A percentile compares a stretch with the other conserved stretches of the same genome.
Conservation (phyloP, 768 basidiomycete species). For the Tulasnella calospora region DNA sequence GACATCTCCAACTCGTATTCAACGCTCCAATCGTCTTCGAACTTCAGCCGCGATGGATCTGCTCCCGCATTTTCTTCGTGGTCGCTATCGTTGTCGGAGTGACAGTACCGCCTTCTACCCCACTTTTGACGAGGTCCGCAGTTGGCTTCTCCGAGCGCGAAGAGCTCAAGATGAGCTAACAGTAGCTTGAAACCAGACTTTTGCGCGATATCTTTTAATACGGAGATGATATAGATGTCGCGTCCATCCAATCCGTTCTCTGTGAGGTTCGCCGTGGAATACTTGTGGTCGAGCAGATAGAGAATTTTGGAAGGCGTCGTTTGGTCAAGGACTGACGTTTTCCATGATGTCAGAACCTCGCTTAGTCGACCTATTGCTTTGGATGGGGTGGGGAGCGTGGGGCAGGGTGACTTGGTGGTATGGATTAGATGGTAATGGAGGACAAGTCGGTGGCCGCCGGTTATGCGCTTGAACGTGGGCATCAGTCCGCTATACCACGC, state of each 20-base stretch:
- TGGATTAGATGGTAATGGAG: not conserved
- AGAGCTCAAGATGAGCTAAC: not conserved
- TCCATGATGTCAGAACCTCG: not conserved
- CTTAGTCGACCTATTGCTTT: not conserved
- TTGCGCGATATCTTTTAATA: not conserved
- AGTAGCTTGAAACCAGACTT: not conserved
- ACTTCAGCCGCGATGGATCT: not conserved
- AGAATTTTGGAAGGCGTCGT: not conserved
- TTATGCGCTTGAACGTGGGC: not conserved
- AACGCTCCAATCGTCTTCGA: not conserved
- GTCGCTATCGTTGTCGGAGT: not conserved
- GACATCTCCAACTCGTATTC: not conserved
- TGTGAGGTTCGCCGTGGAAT: not conserved
- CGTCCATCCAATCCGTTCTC: not conserved
- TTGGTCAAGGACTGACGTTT: not conserved
- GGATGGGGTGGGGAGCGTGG: not conserved
- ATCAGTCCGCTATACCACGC: not conserved
- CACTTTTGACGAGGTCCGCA: not conserved
- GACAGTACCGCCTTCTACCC: not conserved
- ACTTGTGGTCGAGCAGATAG: slow-evolving; percentile 14
- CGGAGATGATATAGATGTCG: not conserved
- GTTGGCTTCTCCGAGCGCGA: not conserved
- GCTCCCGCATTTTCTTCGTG: not conserved
- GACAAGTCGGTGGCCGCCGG: not conserved
- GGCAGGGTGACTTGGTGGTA: not conserved